Percentiles rank a stretch among this genome's conserved stretches.
Evolutionary conservation across 2,329 filamentous ascomycete species (phyloP).

Genomic region (Cladophialophora exuberans): DNA sequence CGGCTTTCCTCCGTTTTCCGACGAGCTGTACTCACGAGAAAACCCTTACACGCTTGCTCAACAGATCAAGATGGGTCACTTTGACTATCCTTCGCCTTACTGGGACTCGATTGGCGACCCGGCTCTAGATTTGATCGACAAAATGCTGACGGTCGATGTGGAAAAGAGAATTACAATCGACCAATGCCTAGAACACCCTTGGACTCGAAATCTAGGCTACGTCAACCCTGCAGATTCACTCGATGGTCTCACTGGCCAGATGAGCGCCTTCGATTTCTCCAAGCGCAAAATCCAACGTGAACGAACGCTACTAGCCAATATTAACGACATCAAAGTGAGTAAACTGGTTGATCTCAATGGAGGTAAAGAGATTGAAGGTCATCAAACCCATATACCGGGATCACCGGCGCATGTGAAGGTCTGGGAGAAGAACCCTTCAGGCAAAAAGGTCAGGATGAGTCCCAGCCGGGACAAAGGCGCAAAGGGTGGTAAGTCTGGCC

Average conservation of each 20-base stretch:
- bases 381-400: slow-evolving; percentile 1
- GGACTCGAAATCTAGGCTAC: slow-evolving; percentile 62
- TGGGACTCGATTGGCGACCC: slow-evolving; percentile 88
- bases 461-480: slow-evolving; percentile 7
- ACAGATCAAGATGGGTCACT: slow-evolving; percentile 85
- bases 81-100: slow-evolving; percentile 95
- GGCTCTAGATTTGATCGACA: slow-evolving; percentile 89
- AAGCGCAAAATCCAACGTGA: slow-evolving; percentile 79
- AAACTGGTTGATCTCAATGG: slow-evolving; percentile 54
- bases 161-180: slow-evolving; percentile 84
- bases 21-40: slow-evolving; percentile 79
- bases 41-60: slow-evolving; percentile 86
- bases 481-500: slow-evolving; percentile 10
- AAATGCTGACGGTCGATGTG: slow-evolving; percentile 88
- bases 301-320: slow-evolving; percentile 78
- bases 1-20: slow-evolving; percentile 95
- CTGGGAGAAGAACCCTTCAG: slow-evolving; percentile 69
- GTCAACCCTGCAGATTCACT: slow-evolving; percentile 79
- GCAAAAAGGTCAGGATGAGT: slow-evolving; percentile 43
- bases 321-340: slow-evolving; percentile 73
- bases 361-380: slow-evolving; percentile 13
- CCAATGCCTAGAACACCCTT: slow-evolving; percentile 87
- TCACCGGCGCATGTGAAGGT: slow-evolving; percentile 65
- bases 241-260: slow-evolving; percentile 85
- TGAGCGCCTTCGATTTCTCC: slow-evolving; percentile 80